Percentiles rank a stretch among this genome's conserved stretches.
These are phyloP conservation scores for Mallotus repandus DNA, from an alignment of 441 rosid genomes.

Conservation along the genomic window DNA sequence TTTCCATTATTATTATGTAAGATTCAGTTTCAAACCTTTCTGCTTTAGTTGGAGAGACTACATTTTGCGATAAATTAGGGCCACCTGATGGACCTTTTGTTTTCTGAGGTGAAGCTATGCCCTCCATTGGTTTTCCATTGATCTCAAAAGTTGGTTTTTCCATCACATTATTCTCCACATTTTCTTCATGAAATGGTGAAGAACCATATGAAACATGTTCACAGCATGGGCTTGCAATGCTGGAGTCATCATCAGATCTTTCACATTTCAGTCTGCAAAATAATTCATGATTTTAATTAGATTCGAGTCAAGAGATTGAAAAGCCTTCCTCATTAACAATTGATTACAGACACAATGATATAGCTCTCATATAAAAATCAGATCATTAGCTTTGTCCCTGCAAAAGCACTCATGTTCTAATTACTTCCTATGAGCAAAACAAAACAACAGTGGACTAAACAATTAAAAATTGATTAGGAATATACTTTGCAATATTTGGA, in stretches of 20 bases:
- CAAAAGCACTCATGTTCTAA: conserved; percentile 10
- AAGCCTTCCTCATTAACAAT: conserved; percentile 4
- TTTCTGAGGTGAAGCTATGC: conserved; percentile 36
- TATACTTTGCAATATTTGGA: conserved; percentile 45
- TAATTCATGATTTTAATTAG: conserved; percentile 22
- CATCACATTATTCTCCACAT: conserved; percentile 32
- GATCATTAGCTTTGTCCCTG: conserved; percentile 9
- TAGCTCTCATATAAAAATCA: background rate
- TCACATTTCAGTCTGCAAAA: conserved; percentile 43
- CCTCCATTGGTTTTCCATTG: conserved; percentile 44
- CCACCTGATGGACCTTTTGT: conserved; percentile 37
- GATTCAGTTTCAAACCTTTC: conserved; percentile 58
- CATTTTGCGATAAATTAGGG: conserved; percentile 37
- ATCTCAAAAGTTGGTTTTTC: conserved; percentile 45
- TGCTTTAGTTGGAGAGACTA: conserved; percentile 35
- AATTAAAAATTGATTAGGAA: conserved; percentile 4
- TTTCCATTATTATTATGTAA: conserved; percentile 18
- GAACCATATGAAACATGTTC: conserved; percentile 34
- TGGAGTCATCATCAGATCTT: conserved; percentile 72
- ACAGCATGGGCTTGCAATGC: conserved; percentile 48
- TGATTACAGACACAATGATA: background rate
- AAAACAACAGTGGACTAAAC: conserved; percentile 7
- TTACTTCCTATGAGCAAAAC: background rate
- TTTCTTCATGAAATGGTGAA: conserved; percentile 44
- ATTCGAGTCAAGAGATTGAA: background rate